These are phyloP conservation scores for Graphilbum sp. DNA, from an alignment of 2,329 filamentous ascomycete species.

Conservation along the genomic window DNA sequence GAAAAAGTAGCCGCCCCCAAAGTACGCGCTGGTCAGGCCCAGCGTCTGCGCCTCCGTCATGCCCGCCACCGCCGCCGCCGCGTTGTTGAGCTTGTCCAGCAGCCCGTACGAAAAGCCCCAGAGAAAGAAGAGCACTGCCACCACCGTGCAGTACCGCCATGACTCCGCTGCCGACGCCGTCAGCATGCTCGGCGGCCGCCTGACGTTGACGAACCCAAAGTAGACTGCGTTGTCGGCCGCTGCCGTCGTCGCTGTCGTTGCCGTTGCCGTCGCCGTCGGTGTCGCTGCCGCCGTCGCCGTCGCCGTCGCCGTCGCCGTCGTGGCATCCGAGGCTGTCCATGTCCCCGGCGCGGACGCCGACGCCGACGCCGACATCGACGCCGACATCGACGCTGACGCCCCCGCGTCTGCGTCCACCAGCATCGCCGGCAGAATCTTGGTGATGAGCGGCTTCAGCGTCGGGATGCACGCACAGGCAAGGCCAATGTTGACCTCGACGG, in stretches of 20 bases:
- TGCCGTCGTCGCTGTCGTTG: background rate
- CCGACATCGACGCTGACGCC: too few relatives aligned
- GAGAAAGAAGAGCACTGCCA: conserved; percentile 69
- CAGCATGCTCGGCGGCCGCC: conserved; percentile 53
- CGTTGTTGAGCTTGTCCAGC: conserved; percentile 63
- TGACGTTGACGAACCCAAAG: conserved; percentile 65
- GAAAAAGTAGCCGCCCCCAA: conserved; percentile 51
- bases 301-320: too few relatives aligned
- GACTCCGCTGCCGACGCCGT: conserved; percentile 46
- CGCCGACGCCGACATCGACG: too few relatives aligned
- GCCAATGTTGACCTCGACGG: conserved; percentile 78
- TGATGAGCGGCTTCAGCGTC: conserved; percentile 71
- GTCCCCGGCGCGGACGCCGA: too few relatives aligned
- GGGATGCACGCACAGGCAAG: conserved; percentile 89
- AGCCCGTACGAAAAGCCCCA: conserved; percentile 82
- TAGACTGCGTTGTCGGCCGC: conserved; percentile 28
- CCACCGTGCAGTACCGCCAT: conserved; percentile 54
- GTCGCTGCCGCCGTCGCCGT: too few relatives aligned
- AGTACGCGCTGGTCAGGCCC: conserved; percentile 55
- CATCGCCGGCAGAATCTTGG: conserved; percentile 42
- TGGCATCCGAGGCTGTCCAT: too few relatives aligned
- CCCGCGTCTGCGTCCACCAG: conserved; percentile 35
- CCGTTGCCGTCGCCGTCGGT: too few relatives aligned
- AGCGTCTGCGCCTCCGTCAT: conserved; percentile 47
- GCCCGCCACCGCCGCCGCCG: conserved; percentile 44